phyloP scores from a whole-genome alignment of 2,329 filamentous ascomycete species.

The Venturia asperata region DNA sequence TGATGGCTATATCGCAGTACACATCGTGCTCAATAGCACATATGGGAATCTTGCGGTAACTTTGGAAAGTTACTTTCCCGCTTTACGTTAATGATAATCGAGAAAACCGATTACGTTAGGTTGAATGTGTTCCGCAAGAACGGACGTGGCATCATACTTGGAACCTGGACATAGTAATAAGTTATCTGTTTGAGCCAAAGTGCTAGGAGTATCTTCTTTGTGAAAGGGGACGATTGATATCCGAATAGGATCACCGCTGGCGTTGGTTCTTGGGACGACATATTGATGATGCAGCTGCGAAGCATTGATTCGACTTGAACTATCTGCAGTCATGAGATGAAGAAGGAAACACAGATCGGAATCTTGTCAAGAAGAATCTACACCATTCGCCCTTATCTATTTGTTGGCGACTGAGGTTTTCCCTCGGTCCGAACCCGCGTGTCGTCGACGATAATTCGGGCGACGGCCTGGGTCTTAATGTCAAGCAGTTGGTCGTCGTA shows the following conservation, averaged over 20 bases:
- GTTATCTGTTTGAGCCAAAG: conserved; percentile 34
- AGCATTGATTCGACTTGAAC: neutral
- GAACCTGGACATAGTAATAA: conserved; percentile 28
- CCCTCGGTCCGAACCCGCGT: neutral
- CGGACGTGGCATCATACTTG: conserved; percentile 35
- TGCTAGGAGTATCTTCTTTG: conserved; percentile 33
- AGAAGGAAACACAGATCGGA: neutral
- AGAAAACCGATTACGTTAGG: conserved; percentile 23
- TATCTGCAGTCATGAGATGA: neutral
- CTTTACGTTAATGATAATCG: neutral
- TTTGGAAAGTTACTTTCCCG: neutral
- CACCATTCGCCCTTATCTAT: too few species aligned
- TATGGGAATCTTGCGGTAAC: conserved; percentile 34
- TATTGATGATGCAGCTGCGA: neutral
- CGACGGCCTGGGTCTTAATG: neutral
- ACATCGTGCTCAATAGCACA: conserved; percentile 30
- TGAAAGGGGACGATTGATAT: conserved; percentile 28
- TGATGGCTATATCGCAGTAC: conserved; percentile 32
- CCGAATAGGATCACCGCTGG: neutral
- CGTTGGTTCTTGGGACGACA: neutral
- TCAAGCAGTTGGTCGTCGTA: too few species aligned
- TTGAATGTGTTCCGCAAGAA: conserved; percentile 31
- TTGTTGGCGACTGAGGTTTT: neutral
- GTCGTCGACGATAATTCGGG: neutral
- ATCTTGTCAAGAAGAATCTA: neutral